Percentiles rank a stretch among this genome's conserved stretches.
These are phyloP conservation scores for Volvox reticuliferus DNA, from an alignment of 139 green algal genomes.

Conservation along the genomic window DNA sequence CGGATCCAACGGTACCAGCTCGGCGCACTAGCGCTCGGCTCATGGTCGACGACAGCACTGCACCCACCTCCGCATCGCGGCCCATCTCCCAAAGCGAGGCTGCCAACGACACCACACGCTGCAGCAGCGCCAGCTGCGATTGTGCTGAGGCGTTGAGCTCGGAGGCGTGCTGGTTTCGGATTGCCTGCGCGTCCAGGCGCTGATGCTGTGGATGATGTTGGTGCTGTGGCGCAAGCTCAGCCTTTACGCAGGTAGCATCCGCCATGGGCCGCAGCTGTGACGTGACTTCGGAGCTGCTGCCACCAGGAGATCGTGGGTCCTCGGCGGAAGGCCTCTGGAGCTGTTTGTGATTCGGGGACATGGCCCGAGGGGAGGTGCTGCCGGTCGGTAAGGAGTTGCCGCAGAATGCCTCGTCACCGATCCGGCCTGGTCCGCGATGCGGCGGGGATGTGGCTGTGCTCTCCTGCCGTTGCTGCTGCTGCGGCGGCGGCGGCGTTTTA, in stretches of 20 bases:
- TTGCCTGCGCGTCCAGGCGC: no score
- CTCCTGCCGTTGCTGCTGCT: background rate
- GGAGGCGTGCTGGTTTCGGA: background rate
- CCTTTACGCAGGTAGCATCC: background rate
- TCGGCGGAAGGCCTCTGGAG: no score
- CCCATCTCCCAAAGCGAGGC: slow-evolving; percentile 4
- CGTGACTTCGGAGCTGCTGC: background rate
- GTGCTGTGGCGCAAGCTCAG: background rate
- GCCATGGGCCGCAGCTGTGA: background rate
- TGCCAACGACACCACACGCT: slow-evolving; percentile 33
- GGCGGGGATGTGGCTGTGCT: no score
- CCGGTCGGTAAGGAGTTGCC: no score
- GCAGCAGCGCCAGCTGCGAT: slow-evolving; percentile 18
- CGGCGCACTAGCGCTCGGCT: background rate
- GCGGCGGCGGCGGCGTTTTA: background rate
- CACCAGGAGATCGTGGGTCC: background rate
- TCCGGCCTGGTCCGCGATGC: no score
- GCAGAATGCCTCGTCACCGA: no score
- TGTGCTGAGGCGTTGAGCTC: background rate
- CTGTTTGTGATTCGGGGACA: no score
- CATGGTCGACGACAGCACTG: slow-evolving; percentile 24
- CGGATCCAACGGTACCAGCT: background rate
- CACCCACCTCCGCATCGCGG: background rate
- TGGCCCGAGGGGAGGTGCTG: no score
- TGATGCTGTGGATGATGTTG: background rate